phyloP scores from a whole-genome alignment of 2,329 filamentous ascomycete genomes.

The Botrytis elliptica region DNA sequence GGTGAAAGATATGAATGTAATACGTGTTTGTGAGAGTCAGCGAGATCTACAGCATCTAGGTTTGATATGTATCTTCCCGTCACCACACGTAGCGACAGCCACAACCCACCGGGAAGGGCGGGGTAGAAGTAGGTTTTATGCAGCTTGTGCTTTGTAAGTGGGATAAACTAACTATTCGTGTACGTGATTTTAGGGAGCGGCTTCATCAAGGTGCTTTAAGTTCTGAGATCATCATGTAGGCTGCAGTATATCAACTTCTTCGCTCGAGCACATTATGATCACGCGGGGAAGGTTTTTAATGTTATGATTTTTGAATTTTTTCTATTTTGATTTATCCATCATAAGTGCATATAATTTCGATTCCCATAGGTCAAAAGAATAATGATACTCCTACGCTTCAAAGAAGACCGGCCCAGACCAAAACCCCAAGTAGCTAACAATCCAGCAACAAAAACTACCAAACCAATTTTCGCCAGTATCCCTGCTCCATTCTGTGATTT shows the following conservation, averaged over 20 bases:
- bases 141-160: neutral
- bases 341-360: neutral
- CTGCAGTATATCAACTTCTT: neutral
- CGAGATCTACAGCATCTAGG: neutral
- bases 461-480: slow-evolving; percentile 5
- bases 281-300: neutral
- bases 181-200: neutral
- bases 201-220: neutral
- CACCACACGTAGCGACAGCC: neutral
- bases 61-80: neutral
- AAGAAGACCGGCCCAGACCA: neutral
- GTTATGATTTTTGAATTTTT: neutral
- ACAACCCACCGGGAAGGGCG: neutral
- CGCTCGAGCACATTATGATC: neutral
- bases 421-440: neutral
- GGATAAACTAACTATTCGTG: neutral
- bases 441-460: neutral
- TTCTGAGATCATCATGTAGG: neutral
- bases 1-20: neutral
- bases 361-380: neutral
- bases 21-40: neutral
- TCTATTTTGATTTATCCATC: neutral
- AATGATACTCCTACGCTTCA: slow-evolving; percentile 1
- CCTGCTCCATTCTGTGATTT: too few relatives aligned
- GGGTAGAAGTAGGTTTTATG: neutral